Conservation (phyloP, 2,329 filamentous ascomycete species). For the Fusarium piperis region DNA sequence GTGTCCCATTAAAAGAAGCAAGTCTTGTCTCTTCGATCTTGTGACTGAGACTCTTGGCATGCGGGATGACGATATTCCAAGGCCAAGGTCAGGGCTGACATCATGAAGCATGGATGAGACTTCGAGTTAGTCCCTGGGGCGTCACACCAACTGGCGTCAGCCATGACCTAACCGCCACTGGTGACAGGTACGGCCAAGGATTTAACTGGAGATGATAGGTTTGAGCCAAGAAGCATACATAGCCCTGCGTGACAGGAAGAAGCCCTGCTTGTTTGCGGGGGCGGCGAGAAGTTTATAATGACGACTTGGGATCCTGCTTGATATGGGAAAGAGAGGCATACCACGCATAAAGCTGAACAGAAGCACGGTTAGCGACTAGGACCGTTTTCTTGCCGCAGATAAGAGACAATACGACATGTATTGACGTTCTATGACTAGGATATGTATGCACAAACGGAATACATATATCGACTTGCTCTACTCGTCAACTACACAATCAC, state of each 20-base stretch:
- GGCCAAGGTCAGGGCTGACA: slow-evolving; percentile 38
- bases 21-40: not conserved
- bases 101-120: slow-evolving; percentile 26
- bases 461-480: not conserved
- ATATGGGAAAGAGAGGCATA: not conserved
- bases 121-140: slow-evolving; percentile 19
- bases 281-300: slow-evolving; percentile 15
- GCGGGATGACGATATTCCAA: slow-evolving; percentile 19
- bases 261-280: not conserved
- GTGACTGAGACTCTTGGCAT: not conserved
- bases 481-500: not conserved
- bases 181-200: not conserved
- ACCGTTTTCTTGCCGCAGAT: not conserved
- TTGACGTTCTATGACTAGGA: not conserved
- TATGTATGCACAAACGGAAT: not conserved
- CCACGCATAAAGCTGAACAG: not conserved
- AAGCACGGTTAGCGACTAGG: not conserved
- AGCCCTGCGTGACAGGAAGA: not conserved
- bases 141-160: slow-evolving; percentile 21
- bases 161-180: not conserved
- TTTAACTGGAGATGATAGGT: not conserved
- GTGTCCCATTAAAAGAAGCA: not conserved
- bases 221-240: not conserved
- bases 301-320: not conserved
- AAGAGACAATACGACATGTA: slow-evolving; percentile 1